These are phyloP conservation scores for Phaeosphaeriaceae sp. DNA, from an alignment of 2,329 filamentous ascomycete species.

Conservation along the genomic window DNA sequence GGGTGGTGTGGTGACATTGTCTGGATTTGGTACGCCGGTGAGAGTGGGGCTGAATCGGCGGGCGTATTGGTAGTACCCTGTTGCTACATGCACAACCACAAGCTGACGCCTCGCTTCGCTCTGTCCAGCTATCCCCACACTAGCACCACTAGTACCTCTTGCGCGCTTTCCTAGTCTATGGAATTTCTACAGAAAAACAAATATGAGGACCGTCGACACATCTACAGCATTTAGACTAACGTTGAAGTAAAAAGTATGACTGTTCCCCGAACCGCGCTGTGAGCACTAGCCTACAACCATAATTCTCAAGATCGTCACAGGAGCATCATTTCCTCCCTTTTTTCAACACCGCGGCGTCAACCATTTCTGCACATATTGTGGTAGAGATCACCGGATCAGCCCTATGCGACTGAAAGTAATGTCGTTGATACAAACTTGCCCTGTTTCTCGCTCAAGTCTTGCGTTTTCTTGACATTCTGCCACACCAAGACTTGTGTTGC, in stretches of 20 bases:
- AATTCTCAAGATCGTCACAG: no score
- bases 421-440: constrained; percentile 21
- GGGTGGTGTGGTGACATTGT: background rate
- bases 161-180: no score
- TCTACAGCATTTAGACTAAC: no score
- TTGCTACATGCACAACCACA: background rate
- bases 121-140: background rate
- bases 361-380: no score
- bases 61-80: background rate
- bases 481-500: constrained; percentile 15
- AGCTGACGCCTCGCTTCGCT: background rate
- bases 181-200: background rate
- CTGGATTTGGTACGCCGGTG: constrained; percentile 2
- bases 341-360: no score
- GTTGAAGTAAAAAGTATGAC: no score
- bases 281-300: no score
- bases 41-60: background rate
- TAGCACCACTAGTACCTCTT: background rate
- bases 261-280: no score
- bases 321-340: no score
- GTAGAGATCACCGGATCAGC: background rate
- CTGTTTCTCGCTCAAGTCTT: constrained; percentile 1
- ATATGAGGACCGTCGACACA: no score
- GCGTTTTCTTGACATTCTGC: constrained; percentile 1
- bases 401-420: background rate